Conservation (phyloP, 306 rosid genomes). For the Castanea crenata region DNA sequence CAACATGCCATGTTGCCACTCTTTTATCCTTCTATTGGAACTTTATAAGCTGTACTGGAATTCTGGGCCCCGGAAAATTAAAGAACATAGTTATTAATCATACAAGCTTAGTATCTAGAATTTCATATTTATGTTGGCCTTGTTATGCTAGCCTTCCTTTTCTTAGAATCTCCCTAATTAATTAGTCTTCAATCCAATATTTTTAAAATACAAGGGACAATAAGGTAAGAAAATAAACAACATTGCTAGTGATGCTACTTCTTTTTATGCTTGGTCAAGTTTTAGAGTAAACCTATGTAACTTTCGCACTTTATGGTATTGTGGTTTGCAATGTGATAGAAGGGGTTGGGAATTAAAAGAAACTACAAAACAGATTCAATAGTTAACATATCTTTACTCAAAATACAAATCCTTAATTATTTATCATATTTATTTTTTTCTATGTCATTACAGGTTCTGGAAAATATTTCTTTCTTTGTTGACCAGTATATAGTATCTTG, state of each 20-base stretch:
- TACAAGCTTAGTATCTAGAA: neutral
- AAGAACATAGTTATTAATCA: neutral
- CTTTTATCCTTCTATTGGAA: too few species aligned
- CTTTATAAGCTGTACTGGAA: too few species aligned
- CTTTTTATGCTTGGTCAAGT: neutral
- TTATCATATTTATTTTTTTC: neutral
- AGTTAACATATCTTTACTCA: neutral
- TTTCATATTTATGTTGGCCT: neutral
- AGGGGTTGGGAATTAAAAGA: neutral
- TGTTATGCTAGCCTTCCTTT: neutral
- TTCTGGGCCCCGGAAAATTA: too few species aligned
- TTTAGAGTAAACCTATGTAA: neutral
- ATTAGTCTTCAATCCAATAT: neutral
- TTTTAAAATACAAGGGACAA: neutral
- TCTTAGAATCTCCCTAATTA: too few species aligned
- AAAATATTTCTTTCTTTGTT: neutral
- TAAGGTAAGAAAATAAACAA: neutral
- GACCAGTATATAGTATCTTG: neutral
- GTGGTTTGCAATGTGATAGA: neutral
- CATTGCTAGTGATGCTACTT: neutral
- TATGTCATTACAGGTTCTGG: neutral
- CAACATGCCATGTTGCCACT: too few species aligned
- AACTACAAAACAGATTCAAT: neutral
- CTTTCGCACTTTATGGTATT: neutral
- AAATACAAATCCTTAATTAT: neutral